Evolutionary conservation across 495 filamentous ascomycete genomes (phyloP).

Genomic region (Echria macrotheca): DNA sequence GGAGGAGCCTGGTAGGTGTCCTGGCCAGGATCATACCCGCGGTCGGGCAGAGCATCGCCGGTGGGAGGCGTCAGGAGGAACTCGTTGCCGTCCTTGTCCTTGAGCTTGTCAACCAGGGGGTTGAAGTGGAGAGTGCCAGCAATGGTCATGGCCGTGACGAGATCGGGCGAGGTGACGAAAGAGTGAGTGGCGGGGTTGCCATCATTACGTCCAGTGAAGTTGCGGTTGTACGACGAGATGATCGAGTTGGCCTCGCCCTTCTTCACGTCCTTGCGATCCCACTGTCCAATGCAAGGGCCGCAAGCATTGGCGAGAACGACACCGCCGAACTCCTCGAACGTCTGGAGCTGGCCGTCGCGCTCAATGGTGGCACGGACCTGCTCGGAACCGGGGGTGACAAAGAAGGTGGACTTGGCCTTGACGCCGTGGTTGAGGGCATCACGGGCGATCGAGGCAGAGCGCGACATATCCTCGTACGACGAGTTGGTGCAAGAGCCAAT

Average conservation of each 20-base stretch:
- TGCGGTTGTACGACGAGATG: conserved; percentile 49
- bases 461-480: conserved; percentile 98
- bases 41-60: conserved; percentile 73
- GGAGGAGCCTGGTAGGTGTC: conserved; percentile 98
- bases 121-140: conserved; percentile 95
- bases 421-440: conserved; percentile 91
- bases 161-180: conserved; percentile 97
- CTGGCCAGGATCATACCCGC: conserved; percentile 86
- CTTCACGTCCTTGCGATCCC: conserved; percentile 91
- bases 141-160: conserved; percentile 87
- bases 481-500: conserved; percentile 99
- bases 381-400: conserved; percentile 94
- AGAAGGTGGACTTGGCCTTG: conserved; percentile 91
- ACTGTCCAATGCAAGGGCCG: conserved; percentile 76
- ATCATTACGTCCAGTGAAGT: conserved; percentile 99
- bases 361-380: conserved; percentile 95
- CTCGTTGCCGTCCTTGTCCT: conserved; percentile 96
- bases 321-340: conserved; percentile 96
- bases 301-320: conserved; percentile 96
- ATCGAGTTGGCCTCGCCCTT: conserved; percentile 85
- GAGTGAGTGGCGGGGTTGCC: conserved; percentile 98
- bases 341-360: conserved; percentile 91
- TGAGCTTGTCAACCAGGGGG: conserved; percentile 87
- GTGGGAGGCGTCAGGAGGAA: conserved; percentile 77
- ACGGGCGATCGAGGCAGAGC: conserved; percentile 87